phyloP scores from a whole-genome alignment of 139 green algal species.

The Chlorella sp. region DNA sequence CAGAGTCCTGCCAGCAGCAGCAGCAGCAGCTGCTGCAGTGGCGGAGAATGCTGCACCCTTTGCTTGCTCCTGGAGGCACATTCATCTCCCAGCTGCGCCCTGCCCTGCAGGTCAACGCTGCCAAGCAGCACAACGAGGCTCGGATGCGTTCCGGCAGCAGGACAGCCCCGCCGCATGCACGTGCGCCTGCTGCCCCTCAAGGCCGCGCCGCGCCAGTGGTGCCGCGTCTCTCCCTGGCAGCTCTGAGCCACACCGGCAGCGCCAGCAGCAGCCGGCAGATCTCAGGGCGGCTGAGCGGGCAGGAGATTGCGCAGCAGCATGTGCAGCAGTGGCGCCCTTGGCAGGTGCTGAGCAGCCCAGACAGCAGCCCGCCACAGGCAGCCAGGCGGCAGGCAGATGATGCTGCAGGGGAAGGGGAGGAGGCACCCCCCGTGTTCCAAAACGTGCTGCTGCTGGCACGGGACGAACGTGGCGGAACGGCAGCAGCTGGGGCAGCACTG shows the following conservation, averaged over 20 bases:
- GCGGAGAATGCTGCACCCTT: neutral
- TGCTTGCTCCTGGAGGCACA: neutral
- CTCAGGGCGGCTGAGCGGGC: neutral
- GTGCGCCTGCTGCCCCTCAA: neutral
- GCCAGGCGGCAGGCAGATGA: neutral
- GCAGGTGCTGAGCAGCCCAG: neutral
- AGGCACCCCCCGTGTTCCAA: neutral
- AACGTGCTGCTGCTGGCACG: neutral
- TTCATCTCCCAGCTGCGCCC: neutral
- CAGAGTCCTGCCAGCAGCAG: neutral
- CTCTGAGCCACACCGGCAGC: neutral
- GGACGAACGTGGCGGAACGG: neutral
- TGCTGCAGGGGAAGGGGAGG: no score
- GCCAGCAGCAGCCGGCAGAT: neutral
- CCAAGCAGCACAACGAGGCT: conserved; percentile 3
- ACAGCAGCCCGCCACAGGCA: neutral
- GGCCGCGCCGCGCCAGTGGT: neutral
- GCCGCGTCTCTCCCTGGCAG: neutral
- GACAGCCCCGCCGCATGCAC: neutral
- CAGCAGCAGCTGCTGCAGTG: no score
- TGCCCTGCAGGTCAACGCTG: neutral
- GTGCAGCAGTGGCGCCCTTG: neutral
- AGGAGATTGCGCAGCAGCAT: neutral
- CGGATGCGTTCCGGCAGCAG: neutral
- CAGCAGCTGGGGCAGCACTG: neutral